Conservation (phyloP, 495 filamentous ascomycete genomes). For the Aspergillus carlsbadensis region DNA sequence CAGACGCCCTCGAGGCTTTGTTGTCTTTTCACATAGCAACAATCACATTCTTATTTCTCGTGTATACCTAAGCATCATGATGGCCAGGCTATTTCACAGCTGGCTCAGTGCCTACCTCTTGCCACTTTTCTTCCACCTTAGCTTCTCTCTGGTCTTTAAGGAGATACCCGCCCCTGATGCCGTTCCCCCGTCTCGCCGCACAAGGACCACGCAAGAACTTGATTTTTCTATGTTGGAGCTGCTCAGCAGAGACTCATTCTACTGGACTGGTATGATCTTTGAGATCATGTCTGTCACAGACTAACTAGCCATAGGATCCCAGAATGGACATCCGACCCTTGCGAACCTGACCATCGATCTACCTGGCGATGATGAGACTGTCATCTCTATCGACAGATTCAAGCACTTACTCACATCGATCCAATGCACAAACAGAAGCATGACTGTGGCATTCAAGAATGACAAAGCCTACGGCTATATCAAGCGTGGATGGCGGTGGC, state of each 20-base stretch:
- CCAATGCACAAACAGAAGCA: constrained; percentile 27
- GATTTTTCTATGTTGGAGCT: constrained; percentile 10
- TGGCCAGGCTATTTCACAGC: constrained; percentile 12
- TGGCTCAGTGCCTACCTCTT: constrained; percentile 17
- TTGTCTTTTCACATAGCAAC: too few relatives aligned
- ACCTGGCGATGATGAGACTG: constrained; percentile 28
- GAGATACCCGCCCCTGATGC: constrained; percentile 5
- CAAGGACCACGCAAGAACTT: not conserved
- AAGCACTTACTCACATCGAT: constrained; percentile 27
- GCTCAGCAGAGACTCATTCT: constrained; percentile 13
- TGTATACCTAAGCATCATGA: not conserved
- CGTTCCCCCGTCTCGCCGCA: not conserved
- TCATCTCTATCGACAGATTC: constrained; percentile 38
- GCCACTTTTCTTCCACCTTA: constrained; percentile 7
- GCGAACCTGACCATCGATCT: constrained; percentile 35
- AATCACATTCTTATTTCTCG: too few relatives aligned
- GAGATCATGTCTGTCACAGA: not conserved
- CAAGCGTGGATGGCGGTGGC: constrained; percentile 37
- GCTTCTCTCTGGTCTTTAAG: constrained; percentile 11
- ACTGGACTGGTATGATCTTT: constrained; percentile 17
- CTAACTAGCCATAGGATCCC: constrained; percentile 4
- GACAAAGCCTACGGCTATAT: constrained; percentile 28
- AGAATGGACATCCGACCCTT: constrained; percentile 21
- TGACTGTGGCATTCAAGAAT: constrained; percentile 30
- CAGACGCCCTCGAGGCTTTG: too few relatives aligned